Base-by-base conservation (phyloP, 2,329 filamentous ascomycete genomes). In the Mollisiaceae sp. region DNA sequence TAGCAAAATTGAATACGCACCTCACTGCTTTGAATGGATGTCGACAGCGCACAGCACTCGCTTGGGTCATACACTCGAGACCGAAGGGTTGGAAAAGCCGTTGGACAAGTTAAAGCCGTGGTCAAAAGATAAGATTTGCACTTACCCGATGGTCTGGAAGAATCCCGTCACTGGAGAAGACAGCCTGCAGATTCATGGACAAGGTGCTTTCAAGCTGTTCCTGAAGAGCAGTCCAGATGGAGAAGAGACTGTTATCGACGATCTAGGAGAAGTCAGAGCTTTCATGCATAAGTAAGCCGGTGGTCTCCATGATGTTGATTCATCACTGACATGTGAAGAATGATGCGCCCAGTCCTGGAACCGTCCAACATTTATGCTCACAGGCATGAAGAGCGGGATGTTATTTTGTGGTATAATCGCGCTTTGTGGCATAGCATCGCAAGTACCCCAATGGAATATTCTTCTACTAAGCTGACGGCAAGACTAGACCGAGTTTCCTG, bases 401-500 rank as follows among this genome's bases (percentile, higher is more conserved):
- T 79, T 5, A 76, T 78, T 52, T 69, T 79, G 20, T 79, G 77
- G 77, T 79, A 79, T 66, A 79, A 79, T 64, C 70, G 78, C 12
- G 76, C 77, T 0, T 67, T 79, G 12, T 79, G 77, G 78, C 77
- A 79, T 60, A 78, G 76, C 54, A 78, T 79, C 61, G 77, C 79
- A 66, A 61, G 62, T 62, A 50, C 22, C 70, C 63, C 62, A 18
- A 36, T 55, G 45, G 56, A 57, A 45, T 41, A 43, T 9, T 68
- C 59, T 27, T 24, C n/a, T 73, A 35, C 11, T 22, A 39, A 38
- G 8, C 32, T 57, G 32, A 57, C 32, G 8, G 9, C 27, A 14
- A 12, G 8, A 22, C 12, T 27, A 67, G 65, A 68, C 65, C 15
- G 77, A 79, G 52, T 78, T 79, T 58, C 77, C 77, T 4, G 74